Evolutionary conservation across 1,139 yeast species (phyloP).

Genomic region (Candida sp.): DNA sequence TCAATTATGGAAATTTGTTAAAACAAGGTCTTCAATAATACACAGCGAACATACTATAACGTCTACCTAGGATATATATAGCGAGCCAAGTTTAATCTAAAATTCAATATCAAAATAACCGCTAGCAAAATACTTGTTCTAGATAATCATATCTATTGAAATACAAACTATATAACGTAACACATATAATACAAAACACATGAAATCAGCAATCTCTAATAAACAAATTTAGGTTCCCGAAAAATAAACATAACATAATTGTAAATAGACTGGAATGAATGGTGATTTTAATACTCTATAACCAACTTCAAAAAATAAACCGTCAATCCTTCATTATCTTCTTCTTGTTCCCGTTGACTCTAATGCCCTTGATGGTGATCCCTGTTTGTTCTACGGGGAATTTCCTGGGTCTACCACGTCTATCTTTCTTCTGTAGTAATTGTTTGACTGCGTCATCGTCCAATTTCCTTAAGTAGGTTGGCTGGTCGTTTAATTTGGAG

Average conservation of each 20-base stretch:
- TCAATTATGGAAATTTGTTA: too few relatives aligned
- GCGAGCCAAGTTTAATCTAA: too few relatives aligned
- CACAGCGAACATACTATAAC: too few relatives aligned
- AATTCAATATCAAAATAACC: too few relatives aligned
- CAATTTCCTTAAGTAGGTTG: constrained; percentile 26
- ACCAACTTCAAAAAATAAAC: too few relatives aligned
- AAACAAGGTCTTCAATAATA: too few relatives aligned
- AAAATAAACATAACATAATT: too few relatives aligned
- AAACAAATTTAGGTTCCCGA: background rate
- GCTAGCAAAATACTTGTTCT: too few relatives aligned
- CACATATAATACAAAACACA: background rate
- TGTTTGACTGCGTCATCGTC: constrained; percentile 38
- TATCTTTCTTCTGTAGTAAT: constrained; percentile 39
- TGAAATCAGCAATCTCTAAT: background rate
- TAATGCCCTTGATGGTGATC: constrained; percentile 42
- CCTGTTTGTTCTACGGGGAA: constrained; percentile 49
- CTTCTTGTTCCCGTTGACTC: constrained; percentile 38
- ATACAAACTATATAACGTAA: background rate
- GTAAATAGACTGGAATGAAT: too few relatives aligned
- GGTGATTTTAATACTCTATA: too few relatives aligned
- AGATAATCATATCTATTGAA: background rate
- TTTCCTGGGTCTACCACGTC: constrained; percentile 51
- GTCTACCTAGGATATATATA: too few relatives aligned
- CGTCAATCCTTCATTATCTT: constrained; percentile 7
- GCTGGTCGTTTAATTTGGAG: constrained; percentile 23